A percentile compares a stretch with the other conserved stretches of the same genome.
phyloP scores from a whole-genome alignment of 169 alveolate genomes.

The Babesia bigemina region DNA sequence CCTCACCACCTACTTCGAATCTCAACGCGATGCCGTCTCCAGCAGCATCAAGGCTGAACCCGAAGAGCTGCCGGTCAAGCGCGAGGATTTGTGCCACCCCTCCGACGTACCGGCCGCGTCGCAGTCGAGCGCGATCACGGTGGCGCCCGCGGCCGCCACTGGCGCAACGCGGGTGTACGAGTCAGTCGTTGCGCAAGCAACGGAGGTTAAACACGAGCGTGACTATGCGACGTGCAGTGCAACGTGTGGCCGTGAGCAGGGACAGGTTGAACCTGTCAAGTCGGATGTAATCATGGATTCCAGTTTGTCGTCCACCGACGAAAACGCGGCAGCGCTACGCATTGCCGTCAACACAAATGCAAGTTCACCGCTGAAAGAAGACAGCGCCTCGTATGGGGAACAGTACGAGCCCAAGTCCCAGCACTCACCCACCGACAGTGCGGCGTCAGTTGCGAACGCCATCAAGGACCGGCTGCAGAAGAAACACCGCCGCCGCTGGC shows the following conservation, averaged over 20 bases:
- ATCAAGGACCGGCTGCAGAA: slow-evolving; percentile 28
- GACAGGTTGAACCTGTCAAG: neutral
- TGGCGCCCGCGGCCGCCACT: too few relatives aligned
- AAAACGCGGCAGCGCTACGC: neutral
- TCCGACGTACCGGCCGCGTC: neutral
- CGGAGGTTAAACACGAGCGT: neutral
- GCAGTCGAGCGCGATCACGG: neutral
- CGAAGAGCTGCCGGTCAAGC: neutral
- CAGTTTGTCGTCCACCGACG: neutral
- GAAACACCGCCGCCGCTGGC: slow-evolving; percentile 4
- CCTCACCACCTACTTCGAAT: slow-evolving; percentile 2
- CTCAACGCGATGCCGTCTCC: neutral
- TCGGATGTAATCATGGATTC: neutral
- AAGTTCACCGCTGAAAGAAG: slow-evolving; percentile 28
- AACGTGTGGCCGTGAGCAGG: neutral
- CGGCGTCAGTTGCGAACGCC: slow-evolving; percentile 2
- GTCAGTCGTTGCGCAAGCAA: neutral
- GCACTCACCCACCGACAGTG: neutral
- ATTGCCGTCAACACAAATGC: neutral
- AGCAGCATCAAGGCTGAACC: neutral
- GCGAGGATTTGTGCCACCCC: too few relatives aligned
- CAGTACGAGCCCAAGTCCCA: neutral
- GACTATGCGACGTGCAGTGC: neutral
- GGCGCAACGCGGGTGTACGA: too few relatives aligned
- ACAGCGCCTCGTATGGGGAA: neutral